Conservation (phyloP, 192 early-diverging fungal genomes). For the Nowakowskiella sp. region DNA sequence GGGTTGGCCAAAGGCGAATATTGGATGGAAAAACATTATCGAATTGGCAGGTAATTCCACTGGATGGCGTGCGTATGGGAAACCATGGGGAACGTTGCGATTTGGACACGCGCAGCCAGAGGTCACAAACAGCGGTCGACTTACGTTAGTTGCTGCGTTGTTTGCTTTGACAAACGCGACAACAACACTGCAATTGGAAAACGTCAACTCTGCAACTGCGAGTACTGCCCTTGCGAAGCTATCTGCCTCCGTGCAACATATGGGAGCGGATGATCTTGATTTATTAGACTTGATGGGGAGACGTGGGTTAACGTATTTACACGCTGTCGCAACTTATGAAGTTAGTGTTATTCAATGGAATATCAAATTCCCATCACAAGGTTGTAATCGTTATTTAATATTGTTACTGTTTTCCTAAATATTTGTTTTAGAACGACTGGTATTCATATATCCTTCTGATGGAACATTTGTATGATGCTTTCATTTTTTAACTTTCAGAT, state of each 20-base stretch:
- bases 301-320: not conserved
- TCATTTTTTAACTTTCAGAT: not conserved
- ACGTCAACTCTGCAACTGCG: no score
- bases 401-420: not conserved
- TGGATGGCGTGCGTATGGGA: no score
- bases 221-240: not conserved
- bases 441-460: not conserved
- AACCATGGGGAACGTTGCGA: no score
- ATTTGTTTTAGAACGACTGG: not conserved
- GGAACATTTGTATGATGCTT: not conserved
- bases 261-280: not conserved
- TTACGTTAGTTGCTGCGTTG: not conserved
- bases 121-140: not conserved
- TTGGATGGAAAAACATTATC: not conserved
- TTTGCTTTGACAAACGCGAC: not conserved
- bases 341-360: no score
- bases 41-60: not conserved
- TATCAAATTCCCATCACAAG: not conserved
- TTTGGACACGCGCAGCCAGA: not conserved
- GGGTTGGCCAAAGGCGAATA: not conserved
- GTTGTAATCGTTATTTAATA: not conserved
- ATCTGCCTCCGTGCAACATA: not conserved
- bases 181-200: not conserved
- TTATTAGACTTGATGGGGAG: not conserved
- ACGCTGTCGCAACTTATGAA: not conserved